phyloP scores from a whole-genome alignment of 2,329 filamentous ascomycete species.

The Parascedosporium putredinis region DNA sequence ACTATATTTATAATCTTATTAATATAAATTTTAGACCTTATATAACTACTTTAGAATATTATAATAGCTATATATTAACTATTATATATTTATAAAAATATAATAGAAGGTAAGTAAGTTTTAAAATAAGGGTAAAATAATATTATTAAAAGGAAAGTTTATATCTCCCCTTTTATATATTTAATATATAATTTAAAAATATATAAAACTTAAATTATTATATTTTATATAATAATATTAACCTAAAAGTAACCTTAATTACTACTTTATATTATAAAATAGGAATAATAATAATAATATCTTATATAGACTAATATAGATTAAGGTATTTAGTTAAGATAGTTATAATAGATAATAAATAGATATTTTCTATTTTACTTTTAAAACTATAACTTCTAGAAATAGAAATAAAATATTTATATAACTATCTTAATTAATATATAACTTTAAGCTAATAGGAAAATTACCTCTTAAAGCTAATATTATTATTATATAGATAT shows the following conservation, averaged over 20 bases:
- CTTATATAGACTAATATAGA: neutral
- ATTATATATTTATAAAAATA: no score
- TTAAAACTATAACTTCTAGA: neutral
- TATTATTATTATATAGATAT: neutral
- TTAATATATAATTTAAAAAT: neutral
- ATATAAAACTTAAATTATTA: conserved; percentile 4
- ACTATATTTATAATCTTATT: no score
- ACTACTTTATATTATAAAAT: neutral
- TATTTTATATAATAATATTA: no score
- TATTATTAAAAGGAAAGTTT: neutral
- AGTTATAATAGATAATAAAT: neutral
- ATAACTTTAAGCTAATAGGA: neutral
- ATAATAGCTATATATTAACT: no score
- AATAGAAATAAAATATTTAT: neutral
- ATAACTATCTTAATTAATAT: neutral
- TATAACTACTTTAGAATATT: no score
- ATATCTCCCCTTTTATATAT: neutral
- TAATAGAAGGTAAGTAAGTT: no score
- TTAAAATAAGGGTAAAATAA: no score
- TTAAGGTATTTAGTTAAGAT: neutral
- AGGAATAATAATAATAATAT: neutral
- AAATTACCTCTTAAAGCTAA: neutral
- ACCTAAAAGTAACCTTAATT: no score
- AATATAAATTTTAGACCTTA: no score
- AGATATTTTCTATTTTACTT: neutral